Evolutionary conservation across 2,329 filamentous ascomycete species (phyloP).

Genomic region (Diplocarpon rosae): DNA sequence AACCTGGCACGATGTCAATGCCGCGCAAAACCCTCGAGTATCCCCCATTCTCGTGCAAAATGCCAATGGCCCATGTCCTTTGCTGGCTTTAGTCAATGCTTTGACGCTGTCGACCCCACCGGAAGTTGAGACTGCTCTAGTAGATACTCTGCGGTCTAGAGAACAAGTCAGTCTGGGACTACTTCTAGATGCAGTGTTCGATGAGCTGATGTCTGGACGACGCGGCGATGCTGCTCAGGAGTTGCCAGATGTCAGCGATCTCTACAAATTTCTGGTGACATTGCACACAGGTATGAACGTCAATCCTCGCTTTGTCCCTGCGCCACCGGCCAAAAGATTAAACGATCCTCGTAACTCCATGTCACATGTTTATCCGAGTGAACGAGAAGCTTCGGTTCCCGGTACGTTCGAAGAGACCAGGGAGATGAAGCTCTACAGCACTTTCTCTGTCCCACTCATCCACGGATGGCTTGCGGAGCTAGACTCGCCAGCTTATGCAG

Average conservation of each 20-base stretch:
- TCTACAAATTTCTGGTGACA: constrained; percentile 79
- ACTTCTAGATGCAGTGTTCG: constrained; percentile 79
- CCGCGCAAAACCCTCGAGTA: constrained; percentile 51
- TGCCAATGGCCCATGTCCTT: constrained; percentile 83
- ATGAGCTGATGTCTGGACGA: constrained; percentile 76
- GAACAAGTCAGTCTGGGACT: constrained; percentile 84
- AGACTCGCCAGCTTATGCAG: constrained; percentile 53
- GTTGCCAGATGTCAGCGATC: constrained; percentile 75
- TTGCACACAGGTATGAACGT: constrained; percentile 97
- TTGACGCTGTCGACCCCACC: constrained; percentile 72
- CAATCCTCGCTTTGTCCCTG: constrained; percentile 75
- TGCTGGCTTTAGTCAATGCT: constrained; percentile 88
- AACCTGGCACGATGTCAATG: constrained; percentile 62
- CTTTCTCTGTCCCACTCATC: constrained; percentile 78
- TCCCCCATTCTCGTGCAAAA: constrained; percentile 90
- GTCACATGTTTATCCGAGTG: constrained; percentile 39
- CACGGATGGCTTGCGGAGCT: constrained; percentile 83
- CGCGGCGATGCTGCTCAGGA: constrained; percentile 48
- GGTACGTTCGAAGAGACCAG: constrained; percentile 79
- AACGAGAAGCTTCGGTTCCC: constrained; percentile 38
- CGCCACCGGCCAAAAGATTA: constrained; percentile 27
- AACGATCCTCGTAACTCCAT: constrained; percentile 36
- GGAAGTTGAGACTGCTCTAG: constrained; percentile 55
- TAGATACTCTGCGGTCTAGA: constrained; percentile 64
- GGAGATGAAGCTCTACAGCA: constrained; percentile 85